phyloP scores from a whole-genome alignment of 495 filamentous ascomycete species.

The Parathielavia appendiculata region DNA sequence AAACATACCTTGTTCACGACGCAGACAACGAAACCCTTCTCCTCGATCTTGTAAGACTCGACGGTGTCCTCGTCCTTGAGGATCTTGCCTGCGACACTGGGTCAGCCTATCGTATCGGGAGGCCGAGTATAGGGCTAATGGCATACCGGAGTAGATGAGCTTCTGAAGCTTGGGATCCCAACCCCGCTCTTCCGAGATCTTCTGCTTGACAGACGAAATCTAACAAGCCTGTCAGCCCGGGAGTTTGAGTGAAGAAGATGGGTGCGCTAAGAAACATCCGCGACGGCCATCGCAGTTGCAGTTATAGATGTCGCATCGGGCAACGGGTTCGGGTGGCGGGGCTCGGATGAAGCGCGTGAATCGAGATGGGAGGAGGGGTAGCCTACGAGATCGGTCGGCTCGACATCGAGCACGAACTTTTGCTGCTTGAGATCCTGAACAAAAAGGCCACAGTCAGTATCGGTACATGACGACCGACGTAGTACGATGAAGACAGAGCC shows the following conservation, averaged over 20 bases:
- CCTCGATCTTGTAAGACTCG: conserved; percentile 93
- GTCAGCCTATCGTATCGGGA: conserved; percentile 7
- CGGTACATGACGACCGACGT: neutral
- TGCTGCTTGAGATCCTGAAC: conserved; percentile 91
- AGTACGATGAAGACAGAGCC: neutral
- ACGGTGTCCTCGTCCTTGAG: conserved; percentile 94
- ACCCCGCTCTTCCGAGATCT: conserved; percentile 81
- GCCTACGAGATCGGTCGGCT: conserved; percentile 86
- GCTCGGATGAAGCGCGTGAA: conserved; percentile 14
- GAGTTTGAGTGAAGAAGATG: neutral
- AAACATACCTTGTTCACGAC: conserved; percentile 83
- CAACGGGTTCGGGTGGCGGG: conserved; percentile 12
- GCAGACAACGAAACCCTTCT: conserved; percentile 98
- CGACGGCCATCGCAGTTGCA: neutral
- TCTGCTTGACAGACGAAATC: conserved; percentile 85
- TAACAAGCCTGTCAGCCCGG: conserved; percentile 37
- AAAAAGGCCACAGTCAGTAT: conserved; percentile 29
- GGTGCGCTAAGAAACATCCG: neutral
- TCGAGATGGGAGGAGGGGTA: conserved; percentile 26
- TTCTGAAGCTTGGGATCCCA: conserved; percentile 86
- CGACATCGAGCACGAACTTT: conserved; percentile 91
- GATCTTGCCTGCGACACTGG: conserved; percentile 70
- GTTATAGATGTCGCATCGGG: conserved; percentile 5
- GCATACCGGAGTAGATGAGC: conserved; percentile 93
- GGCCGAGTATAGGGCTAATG: neutral